phyloP scores from a whole-genome alignment of 2,329 filamentous ascomycete genomes.

The Phyllosticta capitalensis region DNA sequence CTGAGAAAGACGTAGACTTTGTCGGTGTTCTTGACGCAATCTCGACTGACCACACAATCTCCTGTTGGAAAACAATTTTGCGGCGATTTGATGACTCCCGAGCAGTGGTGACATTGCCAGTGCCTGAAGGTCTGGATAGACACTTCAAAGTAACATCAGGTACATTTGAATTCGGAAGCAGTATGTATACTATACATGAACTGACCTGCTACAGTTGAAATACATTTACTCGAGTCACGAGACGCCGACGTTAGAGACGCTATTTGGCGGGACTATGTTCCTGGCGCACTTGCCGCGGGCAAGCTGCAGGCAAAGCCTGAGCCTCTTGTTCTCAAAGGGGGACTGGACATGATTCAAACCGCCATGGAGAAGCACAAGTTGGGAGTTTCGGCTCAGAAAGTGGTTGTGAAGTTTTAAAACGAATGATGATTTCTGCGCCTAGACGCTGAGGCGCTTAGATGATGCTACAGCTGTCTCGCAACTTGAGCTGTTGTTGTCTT shows the following conservation, averaged over 20 bases:
- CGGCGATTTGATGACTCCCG: background rate
- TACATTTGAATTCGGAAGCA: background rate
- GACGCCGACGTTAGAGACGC: background rate
- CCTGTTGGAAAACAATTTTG: background rate
- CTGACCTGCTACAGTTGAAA: background rate
- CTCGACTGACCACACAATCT: background rate
- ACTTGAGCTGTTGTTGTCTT: background rate
- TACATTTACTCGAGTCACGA: background rate
- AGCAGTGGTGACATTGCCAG: background rate
- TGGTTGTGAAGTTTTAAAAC: slow-evolving; percentile 21
- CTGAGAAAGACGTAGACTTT: background rate
- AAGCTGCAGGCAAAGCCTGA: background rate
- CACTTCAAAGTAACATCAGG: background rate
- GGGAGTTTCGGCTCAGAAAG: slow-evolving; percentile 26
- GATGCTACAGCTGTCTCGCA: background rate
- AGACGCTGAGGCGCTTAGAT: background rate
- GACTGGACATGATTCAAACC: slow-evolving; percentile 21
- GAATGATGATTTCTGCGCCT: background rate
- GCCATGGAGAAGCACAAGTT: slow-evolving; percentile 21
- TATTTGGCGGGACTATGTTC: background rate
- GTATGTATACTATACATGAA: no score
- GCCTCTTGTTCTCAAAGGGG: slow-evolving; percentile 20
- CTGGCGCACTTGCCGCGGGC: background rate
- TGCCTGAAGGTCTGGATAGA: background rate
- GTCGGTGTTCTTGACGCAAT: background rate